Percentiles rank a stretch among this genome's conserved stretches.
These are phyloP conservation scores for Heliosperma pusillum DNA, from an alignment of 148 eudicot genomes.

Conservation along the genomic window DNA sequence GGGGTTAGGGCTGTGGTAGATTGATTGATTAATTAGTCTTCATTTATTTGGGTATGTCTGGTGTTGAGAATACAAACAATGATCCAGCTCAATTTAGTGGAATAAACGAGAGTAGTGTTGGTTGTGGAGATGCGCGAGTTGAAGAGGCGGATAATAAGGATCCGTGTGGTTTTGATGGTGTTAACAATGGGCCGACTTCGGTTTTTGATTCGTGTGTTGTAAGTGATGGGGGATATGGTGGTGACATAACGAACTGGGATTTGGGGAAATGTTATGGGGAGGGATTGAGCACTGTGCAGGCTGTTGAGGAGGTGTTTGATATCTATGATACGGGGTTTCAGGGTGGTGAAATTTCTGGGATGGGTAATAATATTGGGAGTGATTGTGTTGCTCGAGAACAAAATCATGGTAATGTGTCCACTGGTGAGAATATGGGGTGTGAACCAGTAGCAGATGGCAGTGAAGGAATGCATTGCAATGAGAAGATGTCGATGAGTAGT, in stretches of 20 bases:
- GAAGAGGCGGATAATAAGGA: background rate
- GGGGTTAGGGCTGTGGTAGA: constrained; percentile 1
- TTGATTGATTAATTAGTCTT: background rate
- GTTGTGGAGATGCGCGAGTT: background rate
- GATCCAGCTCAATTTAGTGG: background rate
- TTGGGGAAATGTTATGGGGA: constrained; percentile 11
- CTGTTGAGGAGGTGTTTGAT: constrained; percentile 12
- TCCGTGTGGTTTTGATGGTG: background rate
- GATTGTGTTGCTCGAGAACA: background rate
- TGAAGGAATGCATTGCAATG: background rate
- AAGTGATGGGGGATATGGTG: constrained; percentile 8
- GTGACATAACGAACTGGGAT: constrained; percentile 7
- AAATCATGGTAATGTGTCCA: constrained; percentile 9
- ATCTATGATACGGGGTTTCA: constrained; percentile 2
- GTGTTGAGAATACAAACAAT: constrained; percentile 3
- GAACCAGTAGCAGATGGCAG: background rate
- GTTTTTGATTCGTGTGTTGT: background rate
- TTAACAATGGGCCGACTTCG: constrained; percentile 1
- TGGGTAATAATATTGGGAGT: constrained; percentile 5
- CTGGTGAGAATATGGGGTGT: background rate
- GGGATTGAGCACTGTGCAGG: constrained; percentile 3
- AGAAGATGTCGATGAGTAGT: background rate
- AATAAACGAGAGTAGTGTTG: background rate
- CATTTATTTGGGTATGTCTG: constrained; percentile 12
- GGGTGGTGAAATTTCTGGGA: constrained; percentile 5